phyloP scores from a whole-genome alignment of 129 eudicot species.

The Centrapalus pauciflorus region DNA sequence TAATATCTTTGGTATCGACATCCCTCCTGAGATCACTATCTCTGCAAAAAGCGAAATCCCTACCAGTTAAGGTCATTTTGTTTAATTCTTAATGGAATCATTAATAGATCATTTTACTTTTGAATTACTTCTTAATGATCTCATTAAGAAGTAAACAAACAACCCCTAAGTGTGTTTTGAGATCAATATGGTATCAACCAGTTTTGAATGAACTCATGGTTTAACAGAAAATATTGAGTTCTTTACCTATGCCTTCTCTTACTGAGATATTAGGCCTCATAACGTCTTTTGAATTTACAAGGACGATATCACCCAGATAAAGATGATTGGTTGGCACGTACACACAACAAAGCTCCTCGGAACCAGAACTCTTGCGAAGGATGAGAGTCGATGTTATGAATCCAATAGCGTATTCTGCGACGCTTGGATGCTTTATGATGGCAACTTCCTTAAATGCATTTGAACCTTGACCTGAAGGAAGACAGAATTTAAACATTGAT shows the following conservation, averaged over 20 bases:
- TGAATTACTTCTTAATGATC: no score
- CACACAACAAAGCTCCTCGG: constrained; percentile 72
- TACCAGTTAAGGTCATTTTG: background rate
- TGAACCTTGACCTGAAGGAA: constrained; percentile 50
- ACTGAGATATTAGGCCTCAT: constrained; percentile 72
- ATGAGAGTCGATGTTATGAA: constrained; percentile 70
- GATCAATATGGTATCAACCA: background rate
- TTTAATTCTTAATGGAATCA: background rate
- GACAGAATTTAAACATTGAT: background rate
- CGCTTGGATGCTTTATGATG: constrained; percentile 67
- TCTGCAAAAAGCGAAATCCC: constrained; percentile 35
- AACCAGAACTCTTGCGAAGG: constrained; percentile 53
- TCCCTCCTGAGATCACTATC: constrained; percentile 83
- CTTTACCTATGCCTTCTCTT: constrained; percentile 76
- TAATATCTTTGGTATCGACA: constrained; percentile 75
- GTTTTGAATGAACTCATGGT: background rate
- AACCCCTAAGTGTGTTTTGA: no score
- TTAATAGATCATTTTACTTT: background rate
- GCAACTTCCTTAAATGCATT: constrained; percentile 84
- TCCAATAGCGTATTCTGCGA: constrained; percentile 68
- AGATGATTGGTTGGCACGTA: constrained; percentile 84
- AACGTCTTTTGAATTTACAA: constrained; percentile 58
- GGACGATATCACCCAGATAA: constrained; percentile 70
- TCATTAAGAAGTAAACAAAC: no score
- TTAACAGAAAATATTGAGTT: background rate